Evolutionary conservation across 176 grass and related monocot genomes (phyloP), one percentile per base, ranked within the genome.

Genomic region (Metroxylon sagu): DNA sequence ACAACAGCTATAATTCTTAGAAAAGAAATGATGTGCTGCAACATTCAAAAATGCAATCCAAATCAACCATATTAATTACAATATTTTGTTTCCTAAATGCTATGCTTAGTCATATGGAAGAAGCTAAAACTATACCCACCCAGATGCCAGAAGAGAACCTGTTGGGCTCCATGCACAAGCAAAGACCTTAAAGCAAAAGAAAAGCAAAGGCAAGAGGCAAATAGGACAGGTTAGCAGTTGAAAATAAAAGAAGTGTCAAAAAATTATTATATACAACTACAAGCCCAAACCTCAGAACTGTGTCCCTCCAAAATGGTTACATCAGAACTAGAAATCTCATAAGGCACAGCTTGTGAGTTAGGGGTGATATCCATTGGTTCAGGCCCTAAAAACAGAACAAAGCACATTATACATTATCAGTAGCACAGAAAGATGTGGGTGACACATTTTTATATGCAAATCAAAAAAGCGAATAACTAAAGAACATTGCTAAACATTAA

Each of bases 131-230:
- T 43, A 16, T 56, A 75, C 83, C 14, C 56, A 95, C 84, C 92
- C 92, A 70, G 92, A 97, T 54, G 92, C 92, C 71, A 97, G 86
- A 79, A 97, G 92, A 66, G 92, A 88, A 71, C 92, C 87, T 19
- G 87, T 59, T 70, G 92, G 92, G 71, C 92, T 97, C 92, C 92
- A 97, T 30, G 92, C 92, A 78, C 87, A 97, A 68, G 92, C 87
- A 60, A 97, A 97, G 21, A 97, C 92, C 86, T 95, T 76, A 65
- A 85, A 50, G 21, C 79, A 1, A 79, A 69, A 74, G 66, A 53
- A 15, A 65, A 77, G 52, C 57, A 19, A 75, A 84, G 48, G 26
- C 48, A 18, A 12, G 19, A 28, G 35, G 35, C 35, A 53, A 65
- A 57, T 16, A 66, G 16, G 67, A 61, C 61, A 56, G 48, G 26